Percentiles rank a stretch among this genome's conserved stretches.
phyloP scores from a whole-genome alignment of 164 flowering plant species.

The Piper betle region DNA sequence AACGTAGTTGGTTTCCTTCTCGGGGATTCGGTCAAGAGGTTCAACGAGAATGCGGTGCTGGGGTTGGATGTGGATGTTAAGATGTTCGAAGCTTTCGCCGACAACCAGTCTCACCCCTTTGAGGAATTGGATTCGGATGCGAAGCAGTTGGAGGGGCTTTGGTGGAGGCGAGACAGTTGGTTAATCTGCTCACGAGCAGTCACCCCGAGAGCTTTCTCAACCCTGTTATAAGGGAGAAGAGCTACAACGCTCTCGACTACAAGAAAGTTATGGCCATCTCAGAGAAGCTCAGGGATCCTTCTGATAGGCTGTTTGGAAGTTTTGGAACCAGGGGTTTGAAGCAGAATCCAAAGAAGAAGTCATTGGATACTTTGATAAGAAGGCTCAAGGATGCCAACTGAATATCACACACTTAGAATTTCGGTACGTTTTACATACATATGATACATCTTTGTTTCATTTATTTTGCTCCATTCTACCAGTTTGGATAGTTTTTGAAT shows the following conservation, averaged over 20 bases:
- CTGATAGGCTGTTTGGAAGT: constrained; percentile 77
- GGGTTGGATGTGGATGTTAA: constrained; percentile 78
- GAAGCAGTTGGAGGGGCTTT: constrained; percentile 62
- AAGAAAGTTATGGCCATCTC: constrained; percentile 69
- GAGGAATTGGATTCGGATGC: constrained; percentile 44
- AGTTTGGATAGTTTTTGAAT: neutral
- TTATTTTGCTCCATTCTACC: neutral
- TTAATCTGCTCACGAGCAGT: constrained; percentile 79
- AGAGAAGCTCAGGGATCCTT: constrained; percentile 82
- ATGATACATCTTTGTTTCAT: neutral
- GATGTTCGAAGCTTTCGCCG: constrained; percentile 79
- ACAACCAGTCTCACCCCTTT: constrained; percentile 47
- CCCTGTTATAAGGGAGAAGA: constrained; percentile 88
- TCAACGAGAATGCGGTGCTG: constrained; percentile 61
- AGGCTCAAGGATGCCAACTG: constrained; percentile 85
- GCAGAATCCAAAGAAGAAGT: constrained; percentile 90
- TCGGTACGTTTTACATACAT: neutral
- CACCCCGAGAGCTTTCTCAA: constrained; percentile 87
- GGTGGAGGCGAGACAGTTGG: constrained; percentile 68
- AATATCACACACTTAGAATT: constrained; percentile 8
- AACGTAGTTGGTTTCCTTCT: constrained; percentile 53
- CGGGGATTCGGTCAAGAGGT: constrained; percentile 80
- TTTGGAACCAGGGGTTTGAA: constrained; percentile 68
- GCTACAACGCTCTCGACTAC: constrained; percentile 72
- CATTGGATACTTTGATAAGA: constrained; percentile 86